Evolutionary conservation across 805 yeast species (phyloP).

Genomic region (Schwanniomyces vanrijiae): DNA sequence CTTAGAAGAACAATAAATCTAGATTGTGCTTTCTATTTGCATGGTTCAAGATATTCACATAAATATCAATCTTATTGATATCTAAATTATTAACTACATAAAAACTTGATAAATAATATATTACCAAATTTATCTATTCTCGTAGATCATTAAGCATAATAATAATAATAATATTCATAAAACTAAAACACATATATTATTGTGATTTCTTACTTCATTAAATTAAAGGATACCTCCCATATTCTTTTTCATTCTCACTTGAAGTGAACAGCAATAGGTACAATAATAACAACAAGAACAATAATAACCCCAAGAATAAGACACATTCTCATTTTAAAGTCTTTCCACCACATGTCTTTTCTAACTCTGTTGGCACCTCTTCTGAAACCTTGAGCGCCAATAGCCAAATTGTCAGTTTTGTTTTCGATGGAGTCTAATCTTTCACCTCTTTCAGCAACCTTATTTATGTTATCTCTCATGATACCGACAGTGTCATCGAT

Average conservation of each 20-base stretch:
- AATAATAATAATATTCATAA: slow-evolving; percentile 1
- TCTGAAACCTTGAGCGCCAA: slow-evolving; percentile 90
- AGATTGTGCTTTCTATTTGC: not conserved
- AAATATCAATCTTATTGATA: not conserved
- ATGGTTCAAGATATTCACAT: not conserved
- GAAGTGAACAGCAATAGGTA: slow-evolving; percentile 91
- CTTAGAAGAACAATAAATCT: slow-evolving; percentile 45
- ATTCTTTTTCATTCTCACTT: slow-evolving; percentile 7
- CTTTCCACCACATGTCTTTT: slow-evolving; percentile 99
- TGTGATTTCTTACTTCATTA: not conserved
- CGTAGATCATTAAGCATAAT: slow-evolving; percentile 1
- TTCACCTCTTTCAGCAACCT: slow-evolving; percentile 94
- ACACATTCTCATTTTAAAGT: slow-evolving; percentile 94
- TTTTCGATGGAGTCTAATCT: slow-evolving; percentile 88
- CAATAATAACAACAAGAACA: slow-evolving; percentile 81
- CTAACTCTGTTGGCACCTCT: slow-evolving; percentile 96
- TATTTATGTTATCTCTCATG: slow-evolving; percentile 95
- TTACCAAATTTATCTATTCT: not conserved
- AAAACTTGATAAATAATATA: not conserved
- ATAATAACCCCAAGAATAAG: slow-evolving; percentile 74
- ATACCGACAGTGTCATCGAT: slow-evolving; percentile 95
- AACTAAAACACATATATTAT: not conserved
- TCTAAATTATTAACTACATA: not conserved
- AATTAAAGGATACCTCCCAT: not conserved
- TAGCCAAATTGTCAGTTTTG: slow-evolving; percentile 89